phyloP scores from a whole-genome alignment of 306 rosid genomes.

The Leucaena leucocephala region DNA sequence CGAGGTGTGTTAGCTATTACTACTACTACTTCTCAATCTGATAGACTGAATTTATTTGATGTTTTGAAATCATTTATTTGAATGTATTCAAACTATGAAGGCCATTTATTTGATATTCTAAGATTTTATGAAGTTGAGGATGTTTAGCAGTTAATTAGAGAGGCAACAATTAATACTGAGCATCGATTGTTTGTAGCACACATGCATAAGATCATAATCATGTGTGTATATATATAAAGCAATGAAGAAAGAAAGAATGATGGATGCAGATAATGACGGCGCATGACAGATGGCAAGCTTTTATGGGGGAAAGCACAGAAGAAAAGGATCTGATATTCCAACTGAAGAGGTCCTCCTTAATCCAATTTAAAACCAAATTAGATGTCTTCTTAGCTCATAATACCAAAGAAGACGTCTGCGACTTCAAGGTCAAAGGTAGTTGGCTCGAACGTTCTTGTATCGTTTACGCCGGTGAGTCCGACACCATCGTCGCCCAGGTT shows the following conservation, averaged over 20 bases:
- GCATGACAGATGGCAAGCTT: constrained; percentile 49
- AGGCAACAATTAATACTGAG: no score
- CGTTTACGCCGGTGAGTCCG: constrained; percentile 55
- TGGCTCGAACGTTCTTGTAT: constrained; percentile 58
- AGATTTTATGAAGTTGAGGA: no score
- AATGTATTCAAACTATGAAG: no score
- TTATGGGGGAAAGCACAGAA: constrained; percentile 42
- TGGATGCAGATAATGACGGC: constrained; percentile 33
- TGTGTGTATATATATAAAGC: neutral
- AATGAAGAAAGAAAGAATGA: neutral
- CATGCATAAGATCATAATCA: no score
- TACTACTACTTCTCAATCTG: no score
- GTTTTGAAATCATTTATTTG: no score
- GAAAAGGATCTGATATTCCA: constrained; percentile 39
- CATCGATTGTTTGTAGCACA: no score
- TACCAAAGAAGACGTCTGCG: constrained; percentile 51
- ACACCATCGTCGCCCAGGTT: constrained; percentile 43
- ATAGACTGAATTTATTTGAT: no score
- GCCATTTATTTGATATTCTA: no score
- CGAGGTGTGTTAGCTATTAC: no score
- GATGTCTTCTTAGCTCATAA: constrained; percentile 66
- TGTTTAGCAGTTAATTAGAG: no score
- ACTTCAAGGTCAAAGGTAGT: constrained; percentile 59
- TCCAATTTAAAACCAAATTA: constrained; percentile 57
- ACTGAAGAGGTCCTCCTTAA: constrained; percentile 45